phyloP scores from a whole-genome alignment of 345 rosid species.

The Kandelia obovata region DNA sequence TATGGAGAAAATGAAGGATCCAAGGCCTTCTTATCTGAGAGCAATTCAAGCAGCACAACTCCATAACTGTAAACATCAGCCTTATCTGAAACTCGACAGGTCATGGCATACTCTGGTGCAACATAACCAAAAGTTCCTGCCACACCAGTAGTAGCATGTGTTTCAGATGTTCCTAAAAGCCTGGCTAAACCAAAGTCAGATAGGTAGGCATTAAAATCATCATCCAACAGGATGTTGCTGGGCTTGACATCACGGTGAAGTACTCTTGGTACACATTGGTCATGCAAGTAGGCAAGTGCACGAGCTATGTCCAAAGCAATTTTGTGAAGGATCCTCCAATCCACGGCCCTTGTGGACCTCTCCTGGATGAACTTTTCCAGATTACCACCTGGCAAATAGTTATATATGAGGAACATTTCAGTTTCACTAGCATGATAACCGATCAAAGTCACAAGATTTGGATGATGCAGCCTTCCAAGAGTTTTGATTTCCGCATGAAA shows the following conservation, averaged over 20 bases:
- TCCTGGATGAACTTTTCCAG: slow-evolving; percentile 34
- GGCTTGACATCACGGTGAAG: slow-evolving; percentile 43
- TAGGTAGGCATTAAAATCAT: slow-evolving; percentile 31
- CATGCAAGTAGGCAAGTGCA: slow-evolving; percentile 34
- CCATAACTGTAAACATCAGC: slow-evolving; percentile 43
- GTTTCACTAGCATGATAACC: slow-evolving; percentile 39
- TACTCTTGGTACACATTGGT: slow-evolving; percentile 30
- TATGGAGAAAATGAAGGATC: slow-evolving; percentile 39
- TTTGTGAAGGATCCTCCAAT: slow-evolving; percentile 37
- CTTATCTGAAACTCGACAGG: slow-evolving; percentile 34
- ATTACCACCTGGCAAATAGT: slow-evolving; percentile 39
- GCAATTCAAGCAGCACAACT: slow-evolving; percentile 39
- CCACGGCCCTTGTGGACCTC: slow-evolving; percentile 18
- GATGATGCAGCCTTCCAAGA: slow-evolving; percentile 32
- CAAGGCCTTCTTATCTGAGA: slow-evolving; percentile 33
- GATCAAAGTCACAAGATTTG: slow-evolving; percentile 35
- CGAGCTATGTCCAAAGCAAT: slow-evolving; percentile 37
- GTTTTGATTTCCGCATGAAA: slow-evolving; percentile 36
- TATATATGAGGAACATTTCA: slow-evolving; percentile 38
- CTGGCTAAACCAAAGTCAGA: slow-evolving; percentile 40
- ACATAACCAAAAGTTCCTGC: slow-evolving; percentile 38
- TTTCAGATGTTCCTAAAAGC: slow-evolving; percentile 36
- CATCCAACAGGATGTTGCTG: slow-evolving; percentile 34
- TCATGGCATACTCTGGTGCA: slow-evolving; percentile 34
- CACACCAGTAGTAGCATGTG: slow-evolving; percentile 37